These are phyloP conservation scores for Aspergillus sp. DNA, from an alignment of 2,329 filamentous ascomycete genomes.

Conservation along the genomic window DNA sequence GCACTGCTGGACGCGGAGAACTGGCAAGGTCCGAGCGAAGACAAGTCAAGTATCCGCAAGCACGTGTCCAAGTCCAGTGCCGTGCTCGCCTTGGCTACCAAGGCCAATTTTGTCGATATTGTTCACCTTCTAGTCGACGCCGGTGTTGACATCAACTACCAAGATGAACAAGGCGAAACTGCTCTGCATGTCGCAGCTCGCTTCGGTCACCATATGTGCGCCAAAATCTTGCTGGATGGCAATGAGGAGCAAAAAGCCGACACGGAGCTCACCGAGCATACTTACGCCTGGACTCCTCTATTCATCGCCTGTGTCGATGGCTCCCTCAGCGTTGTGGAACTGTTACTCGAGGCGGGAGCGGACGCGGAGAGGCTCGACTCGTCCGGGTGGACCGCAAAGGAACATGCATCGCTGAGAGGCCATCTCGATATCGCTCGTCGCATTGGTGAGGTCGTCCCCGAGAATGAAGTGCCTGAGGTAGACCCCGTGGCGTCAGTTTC, in stretches of 20 bases:
- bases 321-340: conserved; percentile 69
- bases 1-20: conserved; percentile 77
- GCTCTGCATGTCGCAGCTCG: conserved; percentile 88
- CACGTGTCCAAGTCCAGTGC: conserved; percentile 78
- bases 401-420: conserved; percentile 87
- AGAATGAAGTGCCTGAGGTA: conserved; percentile 30
- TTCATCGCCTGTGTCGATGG: conserved; percentile 92
- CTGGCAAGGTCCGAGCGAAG: conserved; percentile 64
- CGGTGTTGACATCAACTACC: conserved; percentile 90
- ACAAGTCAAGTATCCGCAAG: conserved; percentile 65
- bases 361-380: conserved; percentile 73
- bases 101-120: conserved; percentile 80
- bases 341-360: conserved; percentile 76
- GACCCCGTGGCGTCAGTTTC: conserved; percentile 34
- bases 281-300: conserved; percentile 92
- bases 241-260: conserved; percentile 70
- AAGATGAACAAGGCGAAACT: conserved; percentile 85
- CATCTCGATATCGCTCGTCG: conserved; percentile 77
- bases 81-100: conserved; percentile 83
- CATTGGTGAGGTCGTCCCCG: conserved; percentile 59
- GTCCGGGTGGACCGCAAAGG: conserved; percentile 90
- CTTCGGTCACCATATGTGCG: conserved; percentile 80
- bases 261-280: conserved; percentile 74
- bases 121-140: conserved; percentile 85
- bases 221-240: conserved; percentile 70